Percentiles rank a stretch among this genome's conserved stretches.
Conservation (phyloP, 345 rosid genomes). For the Citrus unshiu region DNA sequence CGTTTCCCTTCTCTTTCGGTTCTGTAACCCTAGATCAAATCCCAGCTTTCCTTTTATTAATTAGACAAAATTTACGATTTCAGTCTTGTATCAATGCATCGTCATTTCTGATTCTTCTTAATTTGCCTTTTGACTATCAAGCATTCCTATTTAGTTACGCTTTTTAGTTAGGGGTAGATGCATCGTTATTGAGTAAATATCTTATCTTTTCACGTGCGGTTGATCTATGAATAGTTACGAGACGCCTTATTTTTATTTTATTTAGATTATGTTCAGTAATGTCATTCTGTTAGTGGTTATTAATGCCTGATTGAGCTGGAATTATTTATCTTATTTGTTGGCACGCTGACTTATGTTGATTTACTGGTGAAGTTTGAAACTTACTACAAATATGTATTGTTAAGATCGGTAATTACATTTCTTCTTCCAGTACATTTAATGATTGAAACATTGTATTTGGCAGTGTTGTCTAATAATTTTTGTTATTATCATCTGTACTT, state of each 20-base stretch:
- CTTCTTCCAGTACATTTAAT: neutral
- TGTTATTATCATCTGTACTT: neutral
- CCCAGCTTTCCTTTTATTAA: neutral
- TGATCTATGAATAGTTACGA: neutral
- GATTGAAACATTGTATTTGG: neutral
- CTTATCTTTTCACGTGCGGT: neutral
- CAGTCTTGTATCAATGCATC: neutral
- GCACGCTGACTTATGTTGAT: no score
- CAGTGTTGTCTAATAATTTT: neutral
- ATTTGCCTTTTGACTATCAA: neutral
- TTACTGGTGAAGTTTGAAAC: slow-evolving; percentile 3
- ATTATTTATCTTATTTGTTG: neutral
- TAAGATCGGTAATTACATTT: neutral
- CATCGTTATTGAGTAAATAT: neutral
- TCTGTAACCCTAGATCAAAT: slow-evolving; percentile 8
- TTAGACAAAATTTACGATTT: neutral
- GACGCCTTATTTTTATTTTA: neutral
- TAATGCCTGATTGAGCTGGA: neutral
- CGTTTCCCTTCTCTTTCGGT: neutral
- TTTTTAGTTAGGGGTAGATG: neutral
- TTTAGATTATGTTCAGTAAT: neutral
- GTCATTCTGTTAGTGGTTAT: neutral
- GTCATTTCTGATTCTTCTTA: neutral
- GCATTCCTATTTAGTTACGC: neutral
- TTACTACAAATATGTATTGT: neutral